Percentiles rank a stretch among this genome's conserved stretches.
phyloP scores from a whole-genome alignment of 352 stramenopile species.

The Globisporangium sylvaticum region DNA sequence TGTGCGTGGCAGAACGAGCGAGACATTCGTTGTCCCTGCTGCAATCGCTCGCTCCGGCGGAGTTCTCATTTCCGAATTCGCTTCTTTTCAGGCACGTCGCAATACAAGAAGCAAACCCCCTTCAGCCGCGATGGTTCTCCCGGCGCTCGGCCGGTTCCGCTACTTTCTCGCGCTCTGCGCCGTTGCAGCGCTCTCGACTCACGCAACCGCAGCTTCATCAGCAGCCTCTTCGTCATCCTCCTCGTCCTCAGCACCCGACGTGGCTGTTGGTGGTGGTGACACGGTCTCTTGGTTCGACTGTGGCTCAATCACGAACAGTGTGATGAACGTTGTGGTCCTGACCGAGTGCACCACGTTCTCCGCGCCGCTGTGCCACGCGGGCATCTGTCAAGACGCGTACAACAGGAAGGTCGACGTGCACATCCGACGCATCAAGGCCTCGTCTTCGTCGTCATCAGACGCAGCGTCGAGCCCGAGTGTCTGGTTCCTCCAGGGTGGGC shows the following conservation, averaged over 20 bases:
- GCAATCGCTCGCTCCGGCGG: neutral
- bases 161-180: neutral
- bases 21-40: too few relatives aligned
- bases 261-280: too few relatives aligned
- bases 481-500: conserved; percentile 46
- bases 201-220: neutral
- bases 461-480: conserved; percentile 16
- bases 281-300: neutral
- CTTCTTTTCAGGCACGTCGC: neutral
- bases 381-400: conserved; percentile 30
- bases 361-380: conserved; percentile 33
- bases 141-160: neutral
- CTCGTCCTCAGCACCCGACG: neutral
- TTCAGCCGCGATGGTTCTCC: neutral
- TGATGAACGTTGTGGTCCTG: neutral
- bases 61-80: neutral
- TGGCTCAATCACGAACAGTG: neutral
- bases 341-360: conserved; percentile 37
- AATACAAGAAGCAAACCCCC: neutral
- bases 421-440: conserved; percentile 35
- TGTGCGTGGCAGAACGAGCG: too few relatives aligned
- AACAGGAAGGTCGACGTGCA: conserved; percentile 36
- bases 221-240: neutral
- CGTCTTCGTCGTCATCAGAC: neutral
- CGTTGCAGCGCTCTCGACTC: neutral